Evolutionary conservation across 1,139 yeast genomes (phyloP).

Genomic region (Williopsis jadinii): DNA sequence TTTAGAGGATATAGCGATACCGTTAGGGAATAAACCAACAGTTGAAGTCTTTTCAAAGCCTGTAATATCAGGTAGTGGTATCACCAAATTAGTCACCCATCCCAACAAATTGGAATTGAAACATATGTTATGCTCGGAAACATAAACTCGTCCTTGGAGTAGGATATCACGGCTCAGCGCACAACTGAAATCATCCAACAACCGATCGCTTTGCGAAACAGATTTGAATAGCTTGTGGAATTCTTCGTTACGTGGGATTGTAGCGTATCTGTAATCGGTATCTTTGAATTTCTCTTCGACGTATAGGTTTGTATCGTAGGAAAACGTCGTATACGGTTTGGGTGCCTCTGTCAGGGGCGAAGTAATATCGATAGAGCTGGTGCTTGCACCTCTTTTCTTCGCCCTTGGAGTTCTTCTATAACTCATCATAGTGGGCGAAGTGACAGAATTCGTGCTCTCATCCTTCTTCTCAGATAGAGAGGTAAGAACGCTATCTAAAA

Average conservation of each 20-base stretch:
- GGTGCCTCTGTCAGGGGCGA: slow-evolving; percentile 23
- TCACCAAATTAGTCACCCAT: slow-evolving; percentile 79
- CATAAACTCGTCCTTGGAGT: slow-evolving; percentile 84
- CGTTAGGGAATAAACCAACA: slow-evolving; percentile 89
- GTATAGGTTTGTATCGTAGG: slow-evolving; percentile 30
- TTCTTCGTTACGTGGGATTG: slow-evolving; percentile 63
- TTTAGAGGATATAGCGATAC: slow-evolving; percentile 66
- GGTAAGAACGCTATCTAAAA: slow-evolving; percentile 13
- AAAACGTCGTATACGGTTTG: slow-evolving; percentile 16
- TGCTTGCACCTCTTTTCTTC: slow-evolving; percentile 19
- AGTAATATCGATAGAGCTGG: slow-evolving; percentile 16
- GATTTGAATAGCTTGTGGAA: slow-evolving; percentile 72
- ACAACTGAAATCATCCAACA: slow-evolving; percentile 83
- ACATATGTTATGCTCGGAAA: slow-evolving; percentile 75
- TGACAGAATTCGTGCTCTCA: not conserved
- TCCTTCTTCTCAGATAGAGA: slow-evolving; percentile 7
- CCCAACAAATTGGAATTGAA: slow-evolving; percentile 91
- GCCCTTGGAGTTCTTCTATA: slow-evolving; percentile 19
- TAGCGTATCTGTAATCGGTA: slow-evolving; percentile 48
- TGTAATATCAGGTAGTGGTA: slow-evolving; percentile 66
- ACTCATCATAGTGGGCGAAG: slow-evolving; percentile 23
- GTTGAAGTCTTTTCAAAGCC: slow-evolving; percentile 75
- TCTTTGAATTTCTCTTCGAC: slow-evolving; percentile 34
- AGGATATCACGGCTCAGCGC: slow-evolving; percentile 84
- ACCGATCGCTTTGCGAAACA: slow-evolving; percentile 61